phyloP scores from a whole-genome alignment of 2,329 filamentous ascomycete species.

The Pseudogymnoascus sp. region DNA sequence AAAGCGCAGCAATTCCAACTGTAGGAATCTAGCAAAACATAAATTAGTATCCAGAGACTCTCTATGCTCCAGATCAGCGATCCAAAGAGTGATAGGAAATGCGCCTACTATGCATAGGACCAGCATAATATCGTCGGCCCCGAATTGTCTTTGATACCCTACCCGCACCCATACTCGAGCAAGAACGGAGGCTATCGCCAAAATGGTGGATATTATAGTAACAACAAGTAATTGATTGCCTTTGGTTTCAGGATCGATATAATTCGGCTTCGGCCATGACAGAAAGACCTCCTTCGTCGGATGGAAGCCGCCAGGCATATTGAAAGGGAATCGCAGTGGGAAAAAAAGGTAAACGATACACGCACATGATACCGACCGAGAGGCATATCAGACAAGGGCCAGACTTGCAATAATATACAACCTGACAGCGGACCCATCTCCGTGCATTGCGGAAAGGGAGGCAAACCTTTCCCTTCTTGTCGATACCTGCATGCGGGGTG shows the following conservation, averaged over 20 bases:
- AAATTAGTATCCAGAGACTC: not conserved
- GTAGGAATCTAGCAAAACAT: not conserved
- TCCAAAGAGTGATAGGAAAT: not conserved
- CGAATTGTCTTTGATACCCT: not conserved
- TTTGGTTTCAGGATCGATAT: not conserved
- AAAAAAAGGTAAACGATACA: not conserved
- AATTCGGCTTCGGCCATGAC: constrained; percentile 6
- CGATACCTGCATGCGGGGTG: not conserved
- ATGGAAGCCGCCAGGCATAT: constrained; percentile 5
- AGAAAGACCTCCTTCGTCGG: not conserved
- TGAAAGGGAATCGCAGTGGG: not conserved
- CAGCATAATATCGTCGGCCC: constrained; percentile 4
- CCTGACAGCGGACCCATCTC: not conserved
- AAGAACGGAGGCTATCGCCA: not conserved
- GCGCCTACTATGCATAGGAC: not conserved
- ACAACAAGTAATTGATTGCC: not conserved
- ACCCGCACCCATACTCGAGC: not conserved
- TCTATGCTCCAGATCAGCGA: not conserved
- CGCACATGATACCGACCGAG: too few species aligned
- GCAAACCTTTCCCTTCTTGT: not conserved
- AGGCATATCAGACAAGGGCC: not conserved
- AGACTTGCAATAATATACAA: not conserved
- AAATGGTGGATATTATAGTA: not conserved
- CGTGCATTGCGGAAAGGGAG: not conserved
- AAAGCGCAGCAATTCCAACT: not conserved